Evolutionary conservation across 345 rosid genomes (phyloP).

Genomic region (Gossypium rotundifolium): DNA sequence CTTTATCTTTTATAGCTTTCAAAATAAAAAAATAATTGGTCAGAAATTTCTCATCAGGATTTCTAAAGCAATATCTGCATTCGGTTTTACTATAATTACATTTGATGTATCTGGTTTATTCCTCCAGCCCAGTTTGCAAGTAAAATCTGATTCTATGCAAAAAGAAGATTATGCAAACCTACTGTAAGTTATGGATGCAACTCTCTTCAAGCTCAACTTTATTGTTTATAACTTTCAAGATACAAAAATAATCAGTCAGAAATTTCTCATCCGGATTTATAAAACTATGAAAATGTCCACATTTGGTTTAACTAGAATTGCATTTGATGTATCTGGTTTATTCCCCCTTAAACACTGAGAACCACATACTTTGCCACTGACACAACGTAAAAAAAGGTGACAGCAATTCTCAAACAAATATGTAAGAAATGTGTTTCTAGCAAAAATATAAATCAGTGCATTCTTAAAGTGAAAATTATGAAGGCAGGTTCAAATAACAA

Average conservation of each 20-base stretch:
- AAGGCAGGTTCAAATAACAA: conserved; percentile 3
- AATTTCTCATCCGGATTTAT: background rate
- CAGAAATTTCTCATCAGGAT: background rate
- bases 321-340: background rate
- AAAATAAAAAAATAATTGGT: background rate
- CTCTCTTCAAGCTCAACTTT: background rate
- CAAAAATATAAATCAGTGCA: background rate
- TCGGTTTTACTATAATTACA: background rate
- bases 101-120: background rate
- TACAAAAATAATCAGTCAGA: background rate
- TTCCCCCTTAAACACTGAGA: background rate
- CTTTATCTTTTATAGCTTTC: background rate
- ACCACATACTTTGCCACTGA: background rate
- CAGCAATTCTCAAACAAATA: background rate
- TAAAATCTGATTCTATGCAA: background rate
- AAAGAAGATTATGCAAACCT: background rate
- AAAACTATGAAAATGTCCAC: background rate
- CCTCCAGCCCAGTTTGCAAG: too few relatives aligned
- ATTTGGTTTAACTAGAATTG: background rate
- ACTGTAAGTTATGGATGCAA: background rate
- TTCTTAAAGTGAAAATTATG: background rate
- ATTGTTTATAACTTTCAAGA: background rate
- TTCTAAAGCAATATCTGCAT: background rate
- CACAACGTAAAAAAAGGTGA: background rate
- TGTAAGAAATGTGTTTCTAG: background rate